These are phyloP conservation scores for Cutaneotrichosporon dermatis DNA, from an alignment of 1,284 basidiomycete species.

Conservation along the genomic window DNA sequence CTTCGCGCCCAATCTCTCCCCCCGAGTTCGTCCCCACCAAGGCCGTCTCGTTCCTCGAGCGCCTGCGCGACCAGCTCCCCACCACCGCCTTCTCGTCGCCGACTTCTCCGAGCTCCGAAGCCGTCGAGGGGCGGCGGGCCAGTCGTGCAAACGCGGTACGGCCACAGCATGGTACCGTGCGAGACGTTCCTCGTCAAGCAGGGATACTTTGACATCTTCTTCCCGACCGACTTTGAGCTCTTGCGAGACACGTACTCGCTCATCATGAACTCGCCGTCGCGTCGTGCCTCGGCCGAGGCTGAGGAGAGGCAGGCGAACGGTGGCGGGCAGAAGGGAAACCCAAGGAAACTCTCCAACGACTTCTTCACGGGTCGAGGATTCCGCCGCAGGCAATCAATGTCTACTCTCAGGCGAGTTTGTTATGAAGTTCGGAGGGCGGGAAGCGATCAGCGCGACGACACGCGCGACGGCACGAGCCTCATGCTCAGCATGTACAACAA, in stretches of 20 bases:
- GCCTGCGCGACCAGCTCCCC: slow-evolving; percentile 79
- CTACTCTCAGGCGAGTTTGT: slow-evolving; percentile 44
- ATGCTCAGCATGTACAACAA: slow-evolving; percentile 48
- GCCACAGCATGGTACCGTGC: slow-evolving; percentile 81
- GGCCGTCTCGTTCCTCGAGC: slow-evolving; percentile 76
- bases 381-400: slow-evolving; percentile 39
- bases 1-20: slow-evolving; percentile 86
- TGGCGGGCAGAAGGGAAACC: too few relatives aligned
- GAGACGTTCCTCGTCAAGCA: slow-evolving; percentile 87
- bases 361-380: slow-evolving; percentile 41
- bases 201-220: slow-evolving; percentile 98
- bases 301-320: background rate
- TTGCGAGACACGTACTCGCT: slow-evolving; percentile 84
- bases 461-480: slow-evolving; percentile 40
- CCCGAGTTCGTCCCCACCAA: slow-evolving; percentile 95
- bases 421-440: slow-evolving; percentile 33
- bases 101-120: slow-evolving; percentile 92
- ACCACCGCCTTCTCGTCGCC: slow-evolving; percentile 83
- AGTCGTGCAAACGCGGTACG: slow-evolving; percentile 91
- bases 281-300: slow-evolving; percentile 7
- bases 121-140: slow-evolving; percentile 78
- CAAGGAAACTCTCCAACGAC: slow-evolving; percentile 10
- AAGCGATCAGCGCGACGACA: slow-evolving; percentile 30
- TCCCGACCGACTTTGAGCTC: slow-evolving; percentile 85
- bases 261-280: slow-evolving; percentile 55